Percentiles rank a stretch among this genome's conserved stretches.
Evolutionary conservation across 371 early-diverging fungal species (phyloP).

Genomic region (Mucor piriformis): DNA sequence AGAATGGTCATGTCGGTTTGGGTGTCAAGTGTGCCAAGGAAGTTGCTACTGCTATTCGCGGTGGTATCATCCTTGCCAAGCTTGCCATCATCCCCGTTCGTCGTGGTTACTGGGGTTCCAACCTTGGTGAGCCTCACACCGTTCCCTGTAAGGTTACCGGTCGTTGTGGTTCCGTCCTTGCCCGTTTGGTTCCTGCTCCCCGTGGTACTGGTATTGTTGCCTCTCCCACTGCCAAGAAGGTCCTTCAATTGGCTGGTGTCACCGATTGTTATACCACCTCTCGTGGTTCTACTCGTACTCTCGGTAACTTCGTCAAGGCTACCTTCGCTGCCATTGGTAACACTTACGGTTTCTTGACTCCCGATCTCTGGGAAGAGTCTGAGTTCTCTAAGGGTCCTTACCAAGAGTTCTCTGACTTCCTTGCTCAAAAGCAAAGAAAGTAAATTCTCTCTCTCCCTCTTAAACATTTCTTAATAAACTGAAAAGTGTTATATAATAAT

Average conservation of each 20-base stretch:
- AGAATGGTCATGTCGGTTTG: conserved; percentile 97
- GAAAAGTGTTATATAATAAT: too few species aligned
- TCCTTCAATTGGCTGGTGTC: conserved; percentile 98
- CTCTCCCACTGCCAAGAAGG: conserved; percentile 97
- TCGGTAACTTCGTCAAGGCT: conserved; percentile 99
- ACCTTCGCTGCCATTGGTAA: conserved; percentile 98
- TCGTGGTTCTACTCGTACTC: conserved; percentile 90
- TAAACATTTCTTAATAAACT: not conserved
- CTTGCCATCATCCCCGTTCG: conserved; percentile 98
- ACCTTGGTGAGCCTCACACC: conserved; percentile 98
- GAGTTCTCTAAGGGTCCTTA: conserved; percentile 87
- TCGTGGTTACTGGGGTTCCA: conserved; percentile 99
- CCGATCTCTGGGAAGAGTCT: conserved; percentile 95
- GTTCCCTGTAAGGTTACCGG: conserved; percentile 99
- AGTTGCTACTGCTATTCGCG: conserved; percentile 98
- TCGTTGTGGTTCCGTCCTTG: conserved; percentile 97
- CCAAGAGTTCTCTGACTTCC: conserved; percentile 94
- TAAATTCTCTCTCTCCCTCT: conserved; percentile 24
- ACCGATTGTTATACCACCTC: conserved; percentile 98
- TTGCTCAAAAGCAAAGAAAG: conserved; percentile 67
- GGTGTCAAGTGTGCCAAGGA: conserved; percentile 99
- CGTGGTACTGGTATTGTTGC: conserved; percentile 95
- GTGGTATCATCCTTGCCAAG: conserved; percentile 99
- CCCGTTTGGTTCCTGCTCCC: conserved; percentile 76
- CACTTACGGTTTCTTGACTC: conserved; percentile 98